Conservation (phyloP, 305 asterid genomes). For the Solanum hybrid region DNA sequence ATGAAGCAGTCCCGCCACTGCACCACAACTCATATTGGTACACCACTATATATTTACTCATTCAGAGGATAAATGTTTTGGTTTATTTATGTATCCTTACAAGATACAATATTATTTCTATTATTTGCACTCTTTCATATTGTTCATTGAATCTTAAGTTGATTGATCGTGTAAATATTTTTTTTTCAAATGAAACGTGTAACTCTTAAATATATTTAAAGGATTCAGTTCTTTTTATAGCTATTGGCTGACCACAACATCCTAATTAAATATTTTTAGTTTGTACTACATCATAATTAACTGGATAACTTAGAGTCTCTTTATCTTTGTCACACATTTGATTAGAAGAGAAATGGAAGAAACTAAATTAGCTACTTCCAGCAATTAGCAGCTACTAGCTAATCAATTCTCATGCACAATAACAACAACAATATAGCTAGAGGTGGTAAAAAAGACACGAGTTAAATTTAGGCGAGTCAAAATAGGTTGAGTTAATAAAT, state of each 20-base stretch:
- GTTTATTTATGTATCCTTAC: neutral
- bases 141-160: neutral
- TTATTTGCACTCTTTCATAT: neutral
- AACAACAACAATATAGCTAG: too few species aligned
- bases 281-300: neutral
- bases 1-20: neutral
- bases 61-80: neutral
- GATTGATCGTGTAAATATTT: neutral
- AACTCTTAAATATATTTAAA: neutral
- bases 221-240: neutral
- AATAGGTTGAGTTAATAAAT: neutral
- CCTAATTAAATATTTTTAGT: neutral
- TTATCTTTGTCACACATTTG: neutral
- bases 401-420: neutral
- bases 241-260: neutral
- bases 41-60: neutral
- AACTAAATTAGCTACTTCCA: neutral
- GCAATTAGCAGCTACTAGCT: neutral
- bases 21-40: neutral
- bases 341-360: neutral
- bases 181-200: neutral
- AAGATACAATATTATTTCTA: neutral
- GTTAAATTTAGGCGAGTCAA: neutral
- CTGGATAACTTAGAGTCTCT: neutral
- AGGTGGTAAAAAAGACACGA: too few species aligned